A percentile compares a stretch with the other conserved stretches of the same genome.
These are phyloP conservation scores for Vinca major DNA, from an alignment of 305 asterid species.

Conservation along the genomic window DNA sequence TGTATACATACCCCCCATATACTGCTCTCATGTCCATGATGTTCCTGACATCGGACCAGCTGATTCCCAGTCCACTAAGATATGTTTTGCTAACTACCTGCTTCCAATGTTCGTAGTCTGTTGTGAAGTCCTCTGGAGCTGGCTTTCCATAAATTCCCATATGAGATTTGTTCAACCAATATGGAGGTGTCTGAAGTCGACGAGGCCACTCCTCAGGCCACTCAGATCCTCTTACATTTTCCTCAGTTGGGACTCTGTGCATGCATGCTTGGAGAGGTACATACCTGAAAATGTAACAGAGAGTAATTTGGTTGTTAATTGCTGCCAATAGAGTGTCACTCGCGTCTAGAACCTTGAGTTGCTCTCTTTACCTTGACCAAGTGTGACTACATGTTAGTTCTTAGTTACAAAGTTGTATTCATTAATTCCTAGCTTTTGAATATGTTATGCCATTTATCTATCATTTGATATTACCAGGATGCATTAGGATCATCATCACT, in stretches of 20 bases:
- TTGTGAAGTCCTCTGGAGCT: slow-evolving; percentile 66
- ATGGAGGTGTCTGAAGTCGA: slow-evolving; percentile 51
- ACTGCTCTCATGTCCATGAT: slow-evolving; percentile 96
- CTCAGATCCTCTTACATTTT: slow-evolving; percentile 56
- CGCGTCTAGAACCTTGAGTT: background rate
- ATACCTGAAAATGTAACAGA: slow-evolving; percentile 45
- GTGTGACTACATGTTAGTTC: background rate
- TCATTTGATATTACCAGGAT: slow-evolving; percentile 44
- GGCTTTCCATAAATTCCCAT: slow-evolving; percentile 77
- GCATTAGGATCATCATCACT: slow-evolving; percentile 72
- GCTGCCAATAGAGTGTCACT: slow-evolving; percentile 1
- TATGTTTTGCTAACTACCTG: slow-evolving; percentile 46
- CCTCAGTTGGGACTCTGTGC: slow-evolving; percentile 51
- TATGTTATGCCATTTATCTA: background rate
- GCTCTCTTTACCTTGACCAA: background rate
- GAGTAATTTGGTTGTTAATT: background rate
- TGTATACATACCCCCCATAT: slow-evolving; percentile 63
- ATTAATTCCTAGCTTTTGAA: background rate
- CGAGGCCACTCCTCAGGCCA: slow-evolving; percentile 94
- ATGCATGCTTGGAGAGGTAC: slow-evolving; percentile 77
- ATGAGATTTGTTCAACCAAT: slow-evolving; percentile 66
- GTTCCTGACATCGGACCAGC: slow-evolving; percentile 68
- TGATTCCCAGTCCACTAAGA: slow-evolving; percentile 58
- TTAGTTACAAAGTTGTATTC: background rate
- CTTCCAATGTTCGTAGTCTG: slow-evolving; percentile 71